phyloP scores from a whole-genome alignment of 2,329 filamentous ascomycete genomes.

The Fusarium sp. region DNA sequence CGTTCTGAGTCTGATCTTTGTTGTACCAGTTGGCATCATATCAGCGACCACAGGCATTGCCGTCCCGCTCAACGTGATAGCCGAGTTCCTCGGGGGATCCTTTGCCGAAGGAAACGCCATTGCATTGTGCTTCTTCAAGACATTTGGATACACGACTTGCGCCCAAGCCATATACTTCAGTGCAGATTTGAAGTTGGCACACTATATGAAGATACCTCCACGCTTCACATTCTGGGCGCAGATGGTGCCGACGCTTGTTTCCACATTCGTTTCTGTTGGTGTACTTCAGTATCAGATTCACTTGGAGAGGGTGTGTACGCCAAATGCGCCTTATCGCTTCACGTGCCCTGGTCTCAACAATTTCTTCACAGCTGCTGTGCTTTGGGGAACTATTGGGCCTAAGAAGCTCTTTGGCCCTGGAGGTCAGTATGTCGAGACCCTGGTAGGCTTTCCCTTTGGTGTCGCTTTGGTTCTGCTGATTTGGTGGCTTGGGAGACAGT shows the following conservation, averaged over 20 bases:
- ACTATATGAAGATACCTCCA: slow-evolving; percentile 60
- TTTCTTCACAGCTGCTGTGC: slow-evolving; percentile 55
- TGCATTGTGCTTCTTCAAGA: slow-evolving; percentile 62
- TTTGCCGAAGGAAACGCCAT: slow-evolving; percentile 57
- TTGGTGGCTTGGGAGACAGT: slow-evolving; percentile 52
- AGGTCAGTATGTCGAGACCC: slow-evolving; percentile 51
- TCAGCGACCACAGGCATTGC: slow-evolving; percentile 57
- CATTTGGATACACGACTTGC: slow-evolving; percentile 52
- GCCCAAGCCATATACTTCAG: slow-evolving; percentile 53
- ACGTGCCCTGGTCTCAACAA: slow-evolving; percentile 54
- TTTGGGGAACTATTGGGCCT: slow-evolving; percentile 57
- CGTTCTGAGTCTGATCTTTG: slow-evolving; percentile 55
- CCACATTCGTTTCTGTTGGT: slow-evolving; percentile 50
- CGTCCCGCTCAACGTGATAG: slow-evolving; percentile 58
- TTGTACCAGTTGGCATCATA: slow-evolving; percentile 59
- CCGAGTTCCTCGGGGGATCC: slow-evolving; percentile 61
- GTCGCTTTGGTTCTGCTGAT: slow-evolving; percentile 51
- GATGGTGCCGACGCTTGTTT: slow-evolving; percentile 51
- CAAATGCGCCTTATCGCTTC: slow-evolving; percentile 51
- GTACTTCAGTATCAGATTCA: slow-evolving; percentile 54
- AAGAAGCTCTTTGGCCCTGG: slow-evolving; percentile 52
- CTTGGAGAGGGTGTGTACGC: slow-evolving; percentile 53
- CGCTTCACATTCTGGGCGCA: slow-evolving; percentile 52
- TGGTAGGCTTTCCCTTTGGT: slow-evolving; percentile 57
- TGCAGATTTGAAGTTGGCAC: slow-evolving; percentile 52